Conservation (phyloP, 108 stramenopile species). For the Licmophora abbreviata region DNA sequence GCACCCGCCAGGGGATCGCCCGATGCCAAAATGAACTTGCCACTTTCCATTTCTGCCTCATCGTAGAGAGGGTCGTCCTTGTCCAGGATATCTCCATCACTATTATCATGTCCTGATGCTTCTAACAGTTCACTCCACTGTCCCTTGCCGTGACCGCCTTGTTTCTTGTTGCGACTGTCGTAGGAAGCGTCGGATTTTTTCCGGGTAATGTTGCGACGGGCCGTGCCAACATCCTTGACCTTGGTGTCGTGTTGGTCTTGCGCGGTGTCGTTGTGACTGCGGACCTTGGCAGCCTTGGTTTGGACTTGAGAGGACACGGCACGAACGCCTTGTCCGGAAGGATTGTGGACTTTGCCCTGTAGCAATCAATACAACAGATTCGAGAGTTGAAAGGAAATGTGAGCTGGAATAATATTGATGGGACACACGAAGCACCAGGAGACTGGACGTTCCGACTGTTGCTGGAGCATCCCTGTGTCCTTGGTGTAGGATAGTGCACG, state of each 20-base stretch:
- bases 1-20: too few relatives aligned
- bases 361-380: too few relatives aligned
- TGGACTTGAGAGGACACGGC: conserved; percentile 56
- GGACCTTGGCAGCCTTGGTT: conserved; percentile 30
- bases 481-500: too few relatives aligned
- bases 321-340: conserved; percentile 60
- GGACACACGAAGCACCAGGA: too few relatives aligned
- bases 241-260: conserved; percentile 50
- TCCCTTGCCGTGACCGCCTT: conserved; percentile 79
- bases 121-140: conserved; percentile 46
- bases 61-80: conserved; percentile 80
- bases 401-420: too few relatives aligned
- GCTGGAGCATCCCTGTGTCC: too few relatives aligned
- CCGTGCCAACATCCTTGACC: conserved; percentile 53
- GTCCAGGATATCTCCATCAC: conserved; percentile 35
- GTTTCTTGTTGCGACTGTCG: conserved; percentile 67
- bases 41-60: conserved; percentile 41
- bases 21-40: conserved; percentile 44
- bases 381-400: too few relatives aligned
- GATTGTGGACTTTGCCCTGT: conserved; percentile 81
- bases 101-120: conserved; percentile 24
- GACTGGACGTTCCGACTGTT: too few relatives aligned
- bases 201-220: conserved; percentile 74
- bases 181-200: conserved; percentile 70
- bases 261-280: not conserved